These are phyloP conservation scores for Sporothrix dimorphospora DNA, from an alignment of 2,329 filamentous ascomycete genomes.

Conservation along the genomic window DNA sequence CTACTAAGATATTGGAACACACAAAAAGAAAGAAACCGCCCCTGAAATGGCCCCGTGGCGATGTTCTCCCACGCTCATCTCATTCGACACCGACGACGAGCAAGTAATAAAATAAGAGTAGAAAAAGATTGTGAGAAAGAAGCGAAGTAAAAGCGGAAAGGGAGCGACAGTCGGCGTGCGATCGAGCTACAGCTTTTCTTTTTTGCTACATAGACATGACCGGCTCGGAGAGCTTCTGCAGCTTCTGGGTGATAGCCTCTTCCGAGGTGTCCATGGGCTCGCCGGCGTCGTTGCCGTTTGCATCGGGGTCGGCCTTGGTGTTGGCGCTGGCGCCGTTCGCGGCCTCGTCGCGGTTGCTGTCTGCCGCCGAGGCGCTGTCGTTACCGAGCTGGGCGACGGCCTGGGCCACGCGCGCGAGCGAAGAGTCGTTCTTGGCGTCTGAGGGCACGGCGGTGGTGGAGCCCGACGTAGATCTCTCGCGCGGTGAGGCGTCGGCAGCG, in stretches of 20 bases:
- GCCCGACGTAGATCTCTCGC: background rate
- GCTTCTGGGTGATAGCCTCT: conserved; percentile 13
- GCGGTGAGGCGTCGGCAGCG: background rate
- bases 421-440: conserved; percentile 31
- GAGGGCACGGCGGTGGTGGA: background rate
- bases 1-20: background rate
- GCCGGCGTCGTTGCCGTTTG: background rate
- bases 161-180: background rate
- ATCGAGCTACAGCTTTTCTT: background rate
- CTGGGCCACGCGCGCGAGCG: conserved; percentile 56
- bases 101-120: background rate
- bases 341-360: background rate
- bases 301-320: background rate
- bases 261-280: conserved; percentile 30
- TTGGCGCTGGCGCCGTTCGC: background rate
- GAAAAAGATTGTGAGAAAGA: background rate
- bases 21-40: background rate
- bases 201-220: conserved; percentile 1
- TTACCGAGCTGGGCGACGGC: conserved; percentile 43
- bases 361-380: conserved; percentile 16
- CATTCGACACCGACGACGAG: background rate
- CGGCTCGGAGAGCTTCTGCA: conserved; percentile 15
- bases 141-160: background rate
- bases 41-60: too few species aligned
- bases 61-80: too few species aligned